Evolutionary conservation across 2,329 filamentous ascomycete species (phyloP), one percentile per base, ranked within the genome.

Genomic region (Apiospora kogelbergensis): DNA sequence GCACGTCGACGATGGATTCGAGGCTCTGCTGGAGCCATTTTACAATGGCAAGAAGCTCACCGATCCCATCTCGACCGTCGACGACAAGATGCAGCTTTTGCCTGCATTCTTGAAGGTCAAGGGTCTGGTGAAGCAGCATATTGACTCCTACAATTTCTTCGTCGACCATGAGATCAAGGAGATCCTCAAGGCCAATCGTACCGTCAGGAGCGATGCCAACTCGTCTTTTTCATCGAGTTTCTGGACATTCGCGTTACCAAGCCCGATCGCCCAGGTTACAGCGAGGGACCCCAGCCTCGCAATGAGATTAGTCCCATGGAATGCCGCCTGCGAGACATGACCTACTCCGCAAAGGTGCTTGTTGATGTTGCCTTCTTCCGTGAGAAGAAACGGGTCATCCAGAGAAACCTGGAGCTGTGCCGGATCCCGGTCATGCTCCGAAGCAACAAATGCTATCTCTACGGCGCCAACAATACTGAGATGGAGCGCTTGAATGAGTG

Each of bases 41-140:
- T 90, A 91, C 79, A 90, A 90, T 74, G 89, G 88, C 77, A 91
- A 90, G 81, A 89, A 88, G 79, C 82, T 90, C 69, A 90, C 88
- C 0, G 89, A 90, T 75, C 87, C 88, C 53, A 89, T 91, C 73
- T 89, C 85, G 37, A 89, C 85, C 68, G 86, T 85, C 74, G 86
- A 92, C 76, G 96, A 99, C 84, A 99, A 99, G 85, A 98, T 95
- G 89, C 97, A 98, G 79, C 86, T 99, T 53, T 83, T 99, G 37
- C 97, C 96, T 0, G 96, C 96, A n/a, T 99, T 99, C 80, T 84
- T 99, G 70, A 98, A 98, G 81, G 95, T 98, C 76, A 99, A 99
- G 82, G 95, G 95, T 69, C 85, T 98, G 69, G 95, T 98, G 67
- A 98, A 98, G 81, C 95, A 98, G 84, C 95, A 98, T 80, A 95